phyloP scores from a whole-genome alignment of 371 early-diverging fungal genomes.

The Rhizopus sp. region DNA sequence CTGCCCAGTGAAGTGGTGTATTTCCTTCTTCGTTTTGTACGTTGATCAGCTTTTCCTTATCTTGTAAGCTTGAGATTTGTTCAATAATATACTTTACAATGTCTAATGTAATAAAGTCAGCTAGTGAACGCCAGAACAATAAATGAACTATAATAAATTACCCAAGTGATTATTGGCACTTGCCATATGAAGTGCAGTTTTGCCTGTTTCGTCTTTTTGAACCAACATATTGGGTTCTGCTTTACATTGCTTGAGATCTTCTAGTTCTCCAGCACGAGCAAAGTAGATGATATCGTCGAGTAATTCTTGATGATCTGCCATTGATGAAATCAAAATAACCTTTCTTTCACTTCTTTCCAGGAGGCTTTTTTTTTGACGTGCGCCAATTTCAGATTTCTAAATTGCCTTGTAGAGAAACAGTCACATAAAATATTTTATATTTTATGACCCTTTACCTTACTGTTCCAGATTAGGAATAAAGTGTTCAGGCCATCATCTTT shows the following conservation, averaged over 20 bases:
- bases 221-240: constrained; percentile 32
- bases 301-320: constrained; percentile 23
- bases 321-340: not conserved
- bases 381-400: not conserved
- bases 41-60: constrained; percentile 45
- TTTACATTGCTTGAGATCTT: constrained; percentile 63
- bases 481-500: too few species aligned
- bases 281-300: constrained; percentile 68
- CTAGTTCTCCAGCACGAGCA: constrained; percentile 79
- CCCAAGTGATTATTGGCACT: constrained; percentile 80
- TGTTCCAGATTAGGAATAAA: too few species aligned
- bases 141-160: constrained; percentile 24
- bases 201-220: constrained; percentile 57
- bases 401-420: too few species aligned
- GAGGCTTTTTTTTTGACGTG: not conserved
- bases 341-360: too few species aligned
- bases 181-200: constrained; percentile 85
- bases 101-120: constrained; percentile 26
- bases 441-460: too few species aligned
- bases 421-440: too few species aligned
- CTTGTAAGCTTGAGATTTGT: constrained; percentile 25
- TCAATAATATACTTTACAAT: constrained; percentile 58
- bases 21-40: constrained; percentile 72
- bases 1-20: constrained; percentile 89
- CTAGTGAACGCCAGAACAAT: not conserved